These are phyloP conservation scores for Suillus ampliporus DNA, from an alignment of 768 basidiomycete species.

Conservation along the genomic window DNA sequence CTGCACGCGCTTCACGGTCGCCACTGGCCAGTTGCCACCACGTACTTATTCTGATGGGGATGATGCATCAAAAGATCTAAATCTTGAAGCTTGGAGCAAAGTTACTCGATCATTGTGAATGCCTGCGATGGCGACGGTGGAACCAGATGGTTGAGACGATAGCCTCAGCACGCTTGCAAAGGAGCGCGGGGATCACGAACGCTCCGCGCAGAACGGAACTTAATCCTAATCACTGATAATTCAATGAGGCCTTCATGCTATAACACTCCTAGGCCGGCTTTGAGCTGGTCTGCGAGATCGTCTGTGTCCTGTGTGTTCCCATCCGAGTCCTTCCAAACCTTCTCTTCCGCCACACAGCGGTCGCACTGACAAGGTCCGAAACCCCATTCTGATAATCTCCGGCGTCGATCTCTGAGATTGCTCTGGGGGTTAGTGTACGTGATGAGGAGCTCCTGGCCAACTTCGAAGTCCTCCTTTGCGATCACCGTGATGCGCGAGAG, in stretches of 20 bases:
- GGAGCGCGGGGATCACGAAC: background rate
- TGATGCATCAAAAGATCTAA: background rate
- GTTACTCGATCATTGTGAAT: background rate
- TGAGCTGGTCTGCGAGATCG: constrained; percentile 64
- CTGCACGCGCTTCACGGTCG: background rate
- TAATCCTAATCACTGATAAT: background rate
- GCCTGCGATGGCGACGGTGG: background rate
- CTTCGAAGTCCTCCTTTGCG: constrained; percentile 65
- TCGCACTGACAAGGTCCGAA: constrained; percentile 73
- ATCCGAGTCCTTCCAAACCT: constrained; percentile 26
- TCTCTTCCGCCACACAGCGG: constrained; percentile 68
- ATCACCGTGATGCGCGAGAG: constrained; percentile 78
- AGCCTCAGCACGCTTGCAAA: background rate
- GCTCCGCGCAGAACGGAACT: background rate
- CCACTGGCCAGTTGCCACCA: background rate
- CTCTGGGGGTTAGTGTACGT: constrained; percentile 75
- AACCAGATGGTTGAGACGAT: background rate
- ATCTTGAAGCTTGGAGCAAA: constrained; percentile 7
- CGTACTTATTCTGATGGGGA: background rate
- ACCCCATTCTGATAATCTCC: constrained; percentile 71
- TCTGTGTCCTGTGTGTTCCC: constrained; percentile 35
- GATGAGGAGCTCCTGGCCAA: constrained; percentile 77
- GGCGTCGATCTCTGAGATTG: constrained; percentile 48
- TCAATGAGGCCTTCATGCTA: constrained; percentile 16
- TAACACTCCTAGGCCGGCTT: constrained; percentile 64